Percentiles rank a stretch among this genome's conserved stretches.
These are phyloP conservation scores for Clavispora fructus DNA, from an alignment of 805 yeast species.

Conservation along the genomic window DNA sequence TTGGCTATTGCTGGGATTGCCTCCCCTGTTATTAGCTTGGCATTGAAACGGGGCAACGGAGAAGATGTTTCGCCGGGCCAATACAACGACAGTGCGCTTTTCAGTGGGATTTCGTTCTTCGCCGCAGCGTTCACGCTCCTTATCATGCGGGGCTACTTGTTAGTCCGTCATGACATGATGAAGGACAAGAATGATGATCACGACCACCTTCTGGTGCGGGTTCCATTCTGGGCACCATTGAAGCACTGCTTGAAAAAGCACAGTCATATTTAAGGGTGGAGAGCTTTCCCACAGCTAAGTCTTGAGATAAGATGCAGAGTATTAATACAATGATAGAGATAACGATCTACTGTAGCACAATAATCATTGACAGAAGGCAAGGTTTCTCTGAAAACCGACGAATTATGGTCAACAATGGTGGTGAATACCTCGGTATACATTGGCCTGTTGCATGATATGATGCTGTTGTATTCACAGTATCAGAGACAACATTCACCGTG, in stretches of 20 bases:
- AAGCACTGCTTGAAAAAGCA: not conserved
- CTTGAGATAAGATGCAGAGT: too few species aligned
- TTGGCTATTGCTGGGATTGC: conserved; percentile 47
- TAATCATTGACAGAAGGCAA: too few species aligned
- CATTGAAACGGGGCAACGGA: conserved; percentile 32
- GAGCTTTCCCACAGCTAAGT: too few species aligned
- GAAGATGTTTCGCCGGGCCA: conserved; percentile 35
- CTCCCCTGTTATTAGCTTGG: conserved; percentile 60
- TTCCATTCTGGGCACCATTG: conserved; percentile 12
- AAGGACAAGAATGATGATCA: conserved; percentile 10
- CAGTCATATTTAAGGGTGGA: not conserved
- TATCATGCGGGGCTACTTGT: conserved; percentile 50
- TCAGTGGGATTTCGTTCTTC: conserved; percentile 51
- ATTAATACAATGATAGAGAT: too few species aligned
- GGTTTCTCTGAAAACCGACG: too few species aligned
- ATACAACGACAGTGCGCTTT: conserved; percentile 50
- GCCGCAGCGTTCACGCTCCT: conserved; percentile 40
- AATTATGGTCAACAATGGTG: too few species aligned
- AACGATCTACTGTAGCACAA: too few species aligned
- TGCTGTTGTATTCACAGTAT: too few species aligned
- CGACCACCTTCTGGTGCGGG: conserved; percentile 15
- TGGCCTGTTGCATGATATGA: too few species aligned
- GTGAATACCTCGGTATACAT: too few species aligned
- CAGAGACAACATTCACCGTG: too few species aligned
- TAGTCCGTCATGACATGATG: conserved; percentile 39